Conservation (phyloP, 164 flowering plant species). For the Liquidambar formosana region DNA sequence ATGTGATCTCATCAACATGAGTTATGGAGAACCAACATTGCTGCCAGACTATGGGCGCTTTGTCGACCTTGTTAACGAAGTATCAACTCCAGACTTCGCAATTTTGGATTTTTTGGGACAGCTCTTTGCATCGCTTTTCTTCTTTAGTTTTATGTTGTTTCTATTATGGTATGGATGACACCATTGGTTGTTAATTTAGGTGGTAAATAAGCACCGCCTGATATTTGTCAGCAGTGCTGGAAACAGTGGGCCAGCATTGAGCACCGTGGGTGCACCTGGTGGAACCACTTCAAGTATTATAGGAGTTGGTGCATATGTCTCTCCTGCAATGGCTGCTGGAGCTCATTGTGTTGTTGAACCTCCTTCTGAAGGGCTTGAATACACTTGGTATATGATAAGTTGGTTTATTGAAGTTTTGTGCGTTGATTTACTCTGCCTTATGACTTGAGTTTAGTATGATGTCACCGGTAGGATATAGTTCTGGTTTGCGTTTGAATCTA, state of each 20-base stretch:
- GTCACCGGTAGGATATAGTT: background rate
- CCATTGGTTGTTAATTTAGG: conserved; percentile 42
- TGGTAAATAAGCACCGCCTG: conserved; percentile 78
- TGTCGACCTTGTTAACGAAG: conserved; percentile 94
- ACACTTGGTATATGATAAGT: conserved; percentile 71
- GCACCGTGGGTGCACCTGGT: conserved; percentile 99
- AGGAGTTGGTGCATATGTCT: conserved; percentile 97
- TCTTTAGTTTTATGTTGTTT: background rate
- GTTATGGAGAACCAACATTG: conserved; percentile 87
- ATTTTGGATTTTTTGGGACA: background rate
- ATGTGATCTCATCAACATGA: conserved; percentile 98
- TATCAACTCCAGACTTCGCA: conserved; percentile 22
- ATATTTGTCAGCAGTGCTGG: conserved; percentile 98
- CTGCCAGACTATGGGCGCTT: conserved; percentile 97
- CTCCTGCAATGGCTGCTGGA: conserved; percentile 99
- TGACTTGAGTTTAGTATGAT: background rate
- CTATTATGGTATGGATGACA: background rate
- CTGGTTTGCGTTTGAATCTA: conserved; percentile 2
- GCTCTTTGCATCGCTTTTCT: background rate
- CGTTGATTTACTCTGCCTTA: background rate
- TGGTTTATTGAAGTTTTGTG: background rate
- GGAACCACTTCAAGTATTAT: conserved; percentile 93
- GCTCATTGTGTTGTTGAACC: conserved; percentile 91
- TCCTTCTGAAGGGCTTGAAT: conserved; percentile 88
- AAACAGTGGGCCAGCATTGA: conserved; percentile 93